Evolutionary conservation across 129 eudicot genomes (phyloP).

Genomic region (Escallonia herrerae): DNA sequence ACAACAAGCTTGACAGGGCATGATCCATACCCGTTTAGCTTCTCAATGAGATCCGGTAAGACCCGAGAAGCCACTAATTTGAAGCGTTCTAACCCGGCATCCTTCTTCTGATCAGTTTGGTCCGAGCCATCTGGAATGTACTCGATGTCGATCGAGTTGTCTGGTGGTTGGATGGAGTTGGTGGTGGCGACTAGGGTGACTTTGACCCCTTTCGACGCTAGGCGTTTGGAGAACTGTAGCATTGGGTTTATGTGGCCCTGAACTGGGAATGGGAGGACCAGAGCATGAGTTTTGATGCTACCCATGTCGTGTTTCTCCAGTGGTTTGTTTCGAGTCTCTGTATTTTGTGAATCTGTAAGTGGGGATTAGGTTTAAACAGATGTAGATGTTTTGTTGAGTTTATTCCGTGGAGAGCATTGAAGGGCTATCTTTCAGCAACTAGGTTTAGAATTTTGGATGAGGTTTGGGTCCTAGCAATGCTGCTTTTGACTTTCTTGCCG

Average conservation of each 20-base stretch:
- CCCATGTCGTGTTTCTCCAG: too few relatives aligned
- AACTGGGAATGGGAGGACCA: conserved; percentile 12
- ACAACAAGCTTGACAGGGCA: background rate
- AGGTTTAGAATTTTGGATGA: too few relatives aligned
- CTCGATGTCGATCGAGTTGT: conserved; percentile 21
- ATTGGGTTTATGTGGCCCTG: conserved; percentile 23
- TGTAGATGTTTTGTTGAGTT: too few relatives aligned
- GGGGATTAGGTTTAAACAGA: too few relatives aligned
- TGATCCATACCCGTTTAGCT: background rate
- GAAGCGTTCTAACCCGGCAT: background rate
- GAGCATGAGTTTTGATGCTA: background rate
- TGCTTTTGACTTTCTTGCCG: too few relatives aligned
- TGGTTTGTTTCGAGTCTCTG: too few relatives aligned
- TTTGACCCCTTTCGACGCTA: conserved; percentile 27
- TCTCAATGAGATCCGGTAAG: background rate
- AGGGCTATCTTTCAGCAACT: too few relatives aligned
- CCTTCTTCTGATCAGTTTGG: background rate
- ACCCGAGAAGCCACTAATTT: background rate
- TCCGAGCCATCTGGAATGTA: conserved; percentile 71
- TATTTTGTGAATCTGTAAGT: too few relatives aligned
- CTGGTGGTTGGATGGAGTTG: conserved; percentile 5
- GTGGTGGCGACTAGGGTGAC: conserved; percentile 64
- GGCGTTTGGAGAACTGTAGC: conserved; percentile 13
- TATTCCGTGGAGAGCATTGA: too few relatives aligned
- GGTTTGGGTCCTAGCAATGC: too few relatives aligned